Conservation (phyloP, 257 asterid species). For the Penstemon barbatus region DNA sequence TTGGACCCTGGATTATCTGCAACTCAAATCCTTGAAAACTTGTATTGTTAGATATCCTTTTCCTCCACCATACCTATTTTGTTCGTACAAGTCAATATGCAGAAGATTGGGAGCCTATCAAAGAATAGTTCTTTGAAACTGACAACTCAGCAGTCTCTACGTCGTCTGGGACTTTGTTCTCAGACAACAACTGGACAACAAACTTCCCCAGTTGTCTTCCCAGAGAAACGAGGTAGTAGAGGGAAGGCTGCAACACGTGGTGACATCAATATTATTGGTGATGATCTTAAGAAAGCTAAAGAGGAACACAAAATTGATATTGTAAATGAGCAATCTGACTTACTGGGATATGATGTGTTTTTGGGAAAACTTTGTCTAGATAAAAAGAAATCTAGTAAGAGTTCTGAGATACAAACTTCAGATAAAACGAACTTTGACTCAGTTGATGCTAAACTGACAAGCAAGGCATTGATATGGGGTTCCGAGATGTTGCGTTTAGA, state of each 20-base stretch:
- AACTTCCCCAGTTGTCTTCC: conserved; percentile 84
- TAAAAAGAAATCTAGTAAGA: conserved; percentile 54
- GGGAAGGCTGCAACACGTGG: conserved; percentile 52
- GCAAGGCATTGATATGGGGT: conserved; percentile 91
- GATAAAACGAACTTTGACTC: conserved; percentile 52
- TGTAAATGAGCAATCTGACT: conserved; percentile 88
- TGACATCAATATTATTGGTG: conserved; percentile 40
- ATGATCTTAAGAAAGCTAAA: conserved; percentile 52
- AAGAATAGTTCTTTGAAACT: conserved; percentile 72
- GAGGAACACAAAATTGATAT: conserved; percentile 84
- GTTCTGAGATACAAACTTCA: conserved; percentile 48
- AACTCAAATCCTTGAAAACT: conserved; percentile 19
- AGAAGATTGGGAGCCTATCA: conserved; percentile 68
- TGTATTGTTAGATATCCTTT: conserved; percentile 20
- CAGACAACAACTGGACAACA: conserved; percentile 79
- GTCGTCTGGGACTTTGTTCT: conserved; percentile 85
- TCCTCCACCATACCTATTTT: conserved; percentile 2
- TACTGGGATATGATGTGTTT: conserved; percentile 81
- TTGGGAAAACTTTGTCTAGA: conserved; percentile 73
- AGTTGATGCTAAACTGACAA: conserved; percentile 84
- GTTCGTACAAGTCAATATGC: conserved; percentile 49
- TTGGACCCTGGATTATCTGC: conserved; percentile 22
- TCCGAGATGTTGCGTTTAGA: conserved; percentile 62
- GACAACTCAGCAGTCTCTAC: conserved; percentile 82
- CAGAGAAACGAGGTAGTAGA: conserved; percentile 79